Percentiles rank a stretch among this genome's conserved stretches.
Conservation (phyloP, 2,329 filamentous ascomycete genomes). For the Fusarium drepaniforme region DNA sequence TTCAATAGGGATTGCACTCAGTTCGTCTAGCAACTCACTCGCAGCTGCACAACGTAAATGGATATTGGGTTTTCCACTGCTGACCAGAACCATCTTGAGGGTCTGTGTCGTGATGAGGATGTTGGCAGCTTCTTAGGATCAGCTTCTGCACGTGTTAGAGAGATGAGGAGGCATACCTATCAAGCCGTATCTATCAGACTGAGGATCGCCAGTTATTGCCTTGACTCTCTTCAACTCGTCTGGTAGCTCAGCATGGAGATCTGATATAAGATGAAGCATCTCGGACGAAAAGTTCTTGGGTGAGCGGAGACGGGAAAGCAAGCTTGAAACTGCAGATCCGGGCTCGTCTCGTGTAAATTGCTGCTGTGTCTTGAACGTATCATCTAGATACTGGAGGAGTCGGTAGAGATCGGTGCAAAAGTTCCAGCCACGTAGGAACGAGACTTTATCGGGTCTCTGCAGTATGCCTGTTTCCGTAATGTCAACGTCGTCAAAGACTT, state of each 20-base stretch:
- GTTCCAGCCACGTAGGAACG: not conserved
- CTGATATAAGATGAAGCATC: not conserved
- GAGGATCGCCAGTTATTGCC: not conserved
- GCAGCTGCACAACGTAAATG: not conserved
- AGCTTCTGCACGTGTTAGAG: not conserved
- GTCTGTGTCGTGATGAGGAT: not conserved
- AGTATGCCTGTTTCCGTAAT: not conserved
- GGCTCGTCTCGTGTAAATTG: not conserved
- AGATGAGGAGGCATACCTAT: not conserved
- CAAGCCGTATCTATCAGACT: not conserved
- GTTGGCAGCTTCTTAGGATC: not conserved
- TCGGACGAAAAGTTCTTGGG: not conserved
- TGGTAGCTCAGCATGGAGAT: not conserved
- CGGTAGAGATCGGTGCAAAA: not conserved
- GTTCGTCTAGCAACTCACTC: not conserved
- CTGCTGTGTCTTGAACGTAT: not conserved
- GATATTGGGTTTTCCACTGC: not conserved
- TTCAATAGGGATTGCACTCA: not conserved
- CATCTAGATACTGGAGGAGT: not conserved
- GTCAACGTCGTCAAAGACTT: not conserved
- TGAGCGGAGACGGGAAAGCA: not conserved
- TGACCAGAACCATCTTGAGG: not conserved
- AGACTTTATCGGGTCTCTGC: not conserved
- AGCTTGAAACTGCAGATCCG: not conserved
- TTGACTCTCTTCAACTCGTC: not conserved